Evolutionary conservation across 2,329 filamentous ascomycete species (phyloP).

Genomic region (Sporothrix euskadiensis): DNA sequence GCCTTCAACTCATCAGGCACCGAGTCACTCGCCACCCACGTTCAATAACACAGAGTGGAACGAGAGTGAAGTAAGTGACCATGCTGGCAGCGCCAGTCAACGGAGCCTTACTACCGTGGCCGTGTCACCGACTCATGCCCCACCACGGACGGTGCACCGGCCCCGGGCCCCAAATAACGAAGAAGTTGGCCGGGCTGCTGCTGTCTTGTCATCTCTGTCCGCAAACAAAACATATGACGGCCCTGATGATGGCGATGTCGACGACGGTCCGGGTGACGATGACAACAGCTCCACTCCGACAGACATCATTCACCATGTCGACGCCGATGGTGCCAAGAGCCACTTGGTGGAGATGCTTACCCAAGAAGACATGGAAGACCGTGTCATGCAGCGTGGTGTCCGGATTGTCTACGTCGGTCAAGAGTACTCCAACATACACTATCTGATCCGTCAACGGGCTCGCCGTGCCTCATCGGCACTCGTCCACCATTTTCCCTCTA

Average conservation of each 20-base stretch:
- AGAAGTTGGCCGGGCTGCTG: conserved; percentile 28
- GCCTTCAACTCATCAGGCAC: not conserved
- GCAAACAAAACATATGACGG: not conserved
- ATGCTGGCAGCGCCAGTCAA: not conserved
- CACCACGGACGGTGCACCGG: not conserved
- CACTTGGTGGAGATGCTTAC: conserved; percentile 30
- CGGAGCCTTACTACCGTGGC: not conserved
- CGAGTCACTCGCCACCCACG: not conserved
- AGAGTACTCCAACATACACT: conserved; percentile 58
- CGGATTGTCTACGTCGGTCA: conserved; percentile 55
- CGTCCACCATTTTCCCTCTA: conserved; percentile 45
- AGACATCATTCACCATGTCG: not conserved
- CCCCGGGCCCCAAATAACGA: conserved; percentile 1
- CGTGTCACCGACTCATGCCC: not conserved
- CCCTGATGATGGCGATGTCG: not conserved
- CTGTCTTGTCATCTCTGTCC: conserved; percentile 26
- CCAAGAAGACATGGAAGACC: conserved; percentile 29
- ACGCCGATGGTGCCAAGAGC: conserved; percentile 23
- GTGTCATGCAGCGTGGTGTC: conserved; percentile 30
- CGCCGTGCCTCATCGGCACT: conserved; percentile 32
- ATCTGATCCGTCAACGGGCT: conserved; percentile 53
- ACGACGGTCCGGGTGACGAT: not conserved
- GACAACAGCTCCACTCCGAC: not conserved
- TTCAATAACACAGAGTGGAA: not conserved
- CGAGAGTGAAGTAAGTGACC: not conserved